Evolutionary conservation across 176 grass and related monocot species (phyloP).

Genomic region (Carex myosuroides): DNA sequence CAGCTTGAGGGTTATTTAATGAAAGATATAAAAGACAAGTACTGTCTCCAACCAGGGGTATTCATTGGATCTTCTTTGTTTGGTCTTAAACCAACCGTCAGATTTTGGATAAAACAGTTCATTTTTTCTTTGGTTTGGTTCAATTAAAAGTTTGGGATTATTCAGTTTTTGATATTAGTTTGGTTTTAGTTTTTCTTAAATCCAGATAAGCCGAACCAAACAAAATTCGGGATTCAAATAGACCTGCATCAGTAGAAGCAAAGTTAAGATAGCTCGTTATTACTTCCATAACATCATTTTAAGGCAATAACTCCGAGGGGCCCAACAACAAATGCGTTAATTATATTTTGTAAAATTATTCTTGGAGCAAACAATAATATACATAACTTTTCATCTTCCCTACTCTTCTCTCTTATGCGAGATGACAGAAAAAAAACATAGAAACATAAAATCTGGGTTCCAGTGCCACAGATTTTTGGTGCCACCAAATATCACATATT

Average conservation of each 20-base stretch:
- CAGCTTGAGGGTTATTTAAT: neutral
- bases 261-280: no score
- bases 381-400: neutral
- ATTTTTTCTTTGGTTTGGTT: neutral
- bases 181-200: no score
- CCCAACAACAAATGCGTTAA: no score
- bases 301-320: no score
- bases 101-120: neutral
- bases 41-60: neutral
- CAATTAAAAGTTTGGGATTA: neutral
- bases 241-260: no score
- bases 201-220: no score
- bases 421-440: neutral
- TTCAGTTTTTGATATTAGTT: neutral
- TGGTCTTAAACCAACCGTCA: neutral
- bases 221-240: no score
- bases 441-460: neutral
- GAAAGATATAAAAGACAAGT: neutral
- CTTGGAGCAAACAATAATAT: neutral
- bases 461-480: neutral
- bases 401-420: neutral
- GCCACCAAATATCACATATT: neutral
- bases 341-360: neutral
- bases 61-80: neutral
- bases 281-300: no score